These are phyloP conservation scores for Paramecium bursaria DNA, from an alignment of 73 alveolate species.

Conservation along the genomic window DNA sequence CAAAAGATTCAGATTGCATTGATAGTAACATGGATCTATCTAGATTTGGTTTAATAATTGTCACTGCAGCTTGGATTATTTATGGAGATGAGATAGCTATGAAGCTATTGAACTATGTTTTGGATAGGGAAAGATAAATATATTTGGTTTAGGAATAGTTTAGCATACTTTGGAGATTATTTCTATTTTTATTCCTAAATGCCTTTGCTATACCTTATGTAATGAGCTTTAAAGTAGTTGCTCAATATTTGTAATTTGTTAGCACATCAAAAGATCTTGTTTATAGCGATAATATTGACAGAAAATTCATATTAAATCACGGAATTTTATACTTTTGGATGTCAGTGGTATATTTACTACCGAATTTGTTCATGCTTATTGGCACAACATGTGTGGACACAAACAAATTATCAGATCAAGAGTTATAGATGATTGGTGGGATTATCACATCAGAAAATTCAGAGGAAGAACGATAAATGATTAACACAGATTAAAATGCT, in stretches of 20 bases:
- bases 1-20: neutral
- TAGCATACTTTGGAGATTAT: neutral
- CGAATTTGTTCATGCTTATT: neutral
- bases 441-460: constrained; percentile 16
- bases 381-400: neutral
- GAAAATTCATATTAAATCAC: constrained; percentile 49
- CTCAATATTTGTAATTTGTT: neutral
- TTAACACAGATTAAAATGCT: constrained; percentile 1
- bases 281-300: constrained; percentile 47
- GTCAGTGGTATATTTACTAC: neutral
- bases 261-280: no score
- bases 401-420: constrained; percentile 32
- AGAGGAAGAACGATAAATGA: constrained; percentile 51
- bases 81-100: neutral
- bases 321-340: constrained; percentile 28
- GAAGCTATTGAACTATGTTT: neutral
- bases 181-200: neutral
- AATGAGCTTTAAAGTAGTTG: neutral
- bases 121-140: neutral
- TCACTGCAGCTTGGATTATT: constrained; percentile 31
- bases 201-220: constrained; percentile 1
- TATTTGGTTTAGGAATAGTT: constrained; percentile 36
- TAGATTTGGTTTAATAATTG: neutral
- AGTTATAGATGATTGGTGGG: constrained; percentile 9
- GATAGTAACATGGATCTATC: constrained; percentile 2